Conservation (phyloP, 1,139 yeast genomes). For the Candida sp. region DNA sequence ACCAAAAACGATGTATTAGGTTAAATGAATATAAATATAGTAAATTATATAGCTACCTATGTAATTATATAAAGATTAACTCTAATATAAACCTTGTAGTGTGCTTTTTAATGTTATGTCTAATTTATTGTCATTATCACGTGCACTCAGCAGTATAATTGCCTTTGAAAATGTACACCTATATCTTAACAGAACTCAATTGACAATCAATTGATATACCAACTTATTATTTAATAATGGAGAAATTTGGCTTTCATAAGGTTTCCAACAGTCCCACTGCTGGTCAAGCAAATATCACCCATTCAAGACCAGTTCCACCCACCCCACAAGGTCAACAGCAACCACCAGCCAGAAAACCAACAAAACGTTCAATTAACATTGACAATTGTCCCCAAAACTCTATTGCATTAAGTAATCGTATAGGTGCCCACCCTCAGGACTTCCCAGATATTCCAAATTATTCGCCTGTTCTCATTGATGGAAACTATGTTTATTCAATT, state of each 20-base stretch:
- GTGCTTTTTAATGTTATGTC: not conserved
- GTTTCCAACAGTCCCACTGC: conserved; percentile 38
- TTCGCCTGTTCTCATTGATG: conserved; percentile 63
- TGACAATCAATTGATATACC: no score
- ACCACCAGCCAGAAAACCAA: conserved; percentile 4
- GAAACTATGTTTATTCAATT: conserved; percentile 70
- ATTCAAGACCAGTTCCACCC: conserved; percentile 25
- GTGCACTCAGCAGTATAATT: no score
- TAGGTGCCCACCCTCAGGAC: conserved; percentile 78
- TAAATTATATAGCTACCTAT: no score
- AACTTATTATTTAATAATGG: conserved; percentile 21
- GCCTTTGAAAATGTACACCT: not conserved
- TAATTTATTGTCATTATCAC: not conserved
- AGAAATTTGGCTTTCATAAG: conserved; percentile 44
- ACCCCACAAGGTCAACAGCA: conserved; percentile 5
- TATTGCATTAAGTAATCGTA: conserved; percentile 65
- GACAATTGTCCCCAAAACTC: conserved; percentile 66
- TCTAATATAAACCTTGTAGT: no score
- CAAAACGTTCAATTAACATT: conserved; percentile 23
- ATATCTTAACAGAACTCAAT: no score
- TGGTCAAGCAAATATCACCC: conserved; percentile 35
- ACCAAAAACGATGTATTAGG: no score
- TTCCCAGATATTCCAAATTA: conserved; percentile 54
- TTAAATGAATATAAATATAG: no score
- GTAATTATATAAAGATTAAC: no score